These are phyloP conservation scores for Cystodermella granulosa DNA, from an alignment of 1,284 basidiomycete species.

Conservation along the genomic window DNA sequence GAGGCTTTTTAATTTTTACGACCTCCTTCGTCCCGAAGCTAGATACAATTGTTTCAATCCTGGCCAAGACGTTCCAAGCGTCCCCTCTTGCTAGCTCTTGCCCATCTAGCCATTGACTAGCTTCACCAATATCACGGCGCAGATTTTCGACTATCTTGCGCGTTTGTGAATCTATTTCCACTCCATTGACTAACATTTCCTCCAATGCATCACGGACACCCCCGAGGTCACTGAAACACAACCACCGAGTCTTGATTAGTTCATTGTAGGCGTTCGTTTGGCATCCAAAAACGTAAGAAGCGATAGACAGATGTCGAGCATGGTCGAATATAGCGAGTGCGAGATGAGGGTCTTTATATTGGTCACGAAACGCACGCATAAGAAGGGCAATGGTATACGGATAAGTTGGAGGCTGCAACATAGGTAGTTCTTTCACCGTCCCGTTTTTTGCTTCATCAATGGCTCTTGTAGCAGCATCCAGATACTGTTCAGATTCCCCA, in stretches of 20 bases:
- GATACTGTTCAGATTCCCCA: constrained; percentile 48
- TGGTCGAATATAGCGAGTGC: constrained; percentile 80
- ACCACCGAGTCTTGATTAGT: constrained; percentile 74
- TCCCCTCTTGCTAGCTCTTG: constrained; percentile 42
- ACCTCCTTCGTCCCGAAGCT: constrained; percentile 1
- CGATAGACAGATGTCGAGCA: constrained; percentile 64
- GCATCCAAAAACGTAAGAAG: constrained; percentile 82
- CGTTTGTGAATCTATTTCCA: constrained; percentile 61
- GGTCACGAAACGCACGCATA: constrained; percentile 70
- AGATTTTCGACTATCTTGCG: constrained; percentile 59
- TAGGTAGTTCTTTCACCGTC: constrained; percentile 26
- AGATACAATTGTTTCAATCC: constrained; percentile 39
- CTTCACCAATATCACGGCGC: constrained; percentile 57
- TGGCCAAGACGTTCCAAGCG: constrained; percentile 35
- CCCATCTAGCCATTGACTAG: constrained; percentile 50
- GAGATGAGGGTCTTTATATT: constrained; percentile 73
- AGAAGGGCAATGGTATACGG: constrained; percentile 68
- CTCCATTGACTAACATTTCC: constrained; percentile 79
- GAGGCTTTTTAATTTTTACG: constrained; percentile 7
- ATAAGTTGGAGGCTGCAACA: constrained; percentile 61
- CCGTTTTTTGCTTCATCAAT: constrained; percentile 18
- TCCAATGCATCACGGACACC: constrained; percentile 66
- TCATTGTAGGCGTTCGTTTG: constrained; percentile 82
- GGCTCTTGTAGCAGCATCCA: constrained; percentile 44
- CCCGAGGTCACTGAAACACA: constrained; percentile 71